These are phyloP conservation scores for Candida smagusa DNA, from an alignment of 1,139 yeast species.

Conservation along the genomic window DNA sequence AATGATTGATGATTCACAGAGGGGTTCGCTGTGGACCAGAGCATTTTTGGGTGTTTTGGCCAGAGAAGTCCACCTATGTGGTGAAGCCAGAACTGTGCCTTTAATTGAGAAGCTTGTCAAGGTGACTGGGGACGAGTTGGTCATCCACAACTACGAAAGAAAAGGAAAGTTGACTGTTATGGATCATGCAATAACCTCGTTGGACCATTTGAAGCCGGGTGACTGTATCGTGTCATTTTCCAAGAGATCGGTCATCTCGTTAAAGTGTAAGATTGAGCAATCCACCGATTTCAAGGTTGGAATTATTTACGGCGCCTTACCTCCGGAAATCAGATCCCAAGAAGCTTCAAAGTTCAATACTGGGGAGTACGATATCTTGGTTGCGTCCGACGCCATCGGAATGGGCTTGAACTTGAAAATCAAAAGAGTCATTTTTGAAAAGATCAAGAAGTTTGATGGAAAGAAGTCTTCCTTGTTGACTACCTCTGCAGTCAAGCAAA, in stretches of 20 bases:
- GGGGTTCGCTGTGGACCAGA: slow-evolving; percentile 96
- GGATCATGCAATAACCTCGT: slow-evolving; percentile 27
- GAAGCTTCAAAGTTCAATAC: slow-evolving; percentile 78
- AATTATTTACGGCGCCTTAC: slow-evolving; percentile 91
- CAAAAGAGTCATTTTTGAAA: slow-evolving; percentile 71
- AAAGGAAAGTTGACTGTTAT: slow-evolving; percentile 69
- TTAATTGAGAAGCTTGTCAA: slow-evolving; percentile 55
- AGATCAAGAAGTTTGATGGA: slow-evolving; percentile 73
- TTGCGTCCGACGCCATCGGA: slow-evolving; percentile 97
- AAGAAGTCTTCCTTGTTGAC: slow-evolving; percentile 43
- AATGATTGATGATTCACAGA: slow-evolving; percentile 73
- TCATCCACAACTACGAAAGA: slow-evolving; percentile 66
- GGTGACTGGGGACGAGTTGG: slow-evolving; percentile 77
- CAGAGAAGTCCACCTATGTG: slow-evolving; percentile 85
- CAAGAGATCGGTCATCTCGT: slow-evolving; percentile 61
- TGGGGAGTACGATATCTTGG: slow-evolving; percentile 72
- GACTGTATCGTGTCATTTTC: slow-evolving; percentile 91
- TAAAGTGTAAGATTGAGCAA: slow-evolving; percentile 64
- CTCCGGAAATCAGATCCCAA: slow-evolving; percentile 88
- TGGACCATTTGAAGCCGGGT: slow-evolving; percentile 52
- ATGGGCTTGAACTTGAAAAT: slow-evolving; percentile 93
- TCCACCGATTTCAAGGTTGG: slow-evolving; percentile 69
- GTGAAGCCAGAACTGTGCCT: slow-evolving; percentile 80
- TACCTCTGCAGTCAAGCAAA: slow-evolving; percentile 76
- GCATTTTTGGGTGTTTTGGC: slow-evolving; percentile 88